Percentiles rank a stretch among this genome's conserved stretches.
These are phyloP conservation scores for Phytophthora europaea DNA, from an alignment of 352 stramenopile genomes.

Conservation along the genomic window DNA sequence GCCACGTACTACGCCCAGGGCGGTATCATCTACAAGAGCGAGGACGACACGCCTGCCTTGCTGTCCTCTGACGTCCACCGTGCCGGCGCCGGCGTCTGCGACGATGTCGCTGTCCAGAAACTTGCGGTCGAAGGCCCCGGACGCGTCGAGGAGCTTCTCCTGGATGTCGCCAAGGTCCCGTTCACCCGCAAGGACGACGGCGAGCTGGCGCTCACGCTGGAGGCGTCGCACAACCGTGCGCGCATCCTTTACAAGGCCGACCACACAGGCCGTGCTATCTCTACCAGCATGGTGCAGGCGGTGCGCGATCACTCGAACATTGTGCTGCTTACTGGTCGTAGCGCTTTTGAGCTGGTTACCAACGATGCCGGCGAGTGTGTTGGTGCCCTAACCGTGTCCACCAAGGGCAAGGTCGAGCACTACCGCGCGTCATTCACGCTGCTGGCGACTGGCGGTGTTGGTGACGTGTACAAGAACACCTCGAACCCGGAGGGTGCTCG, in stretches of 20 bases:
- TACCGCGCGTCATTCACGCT: constrained; percentile 89
- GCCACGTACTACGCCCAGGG: constrained; percentile 97
- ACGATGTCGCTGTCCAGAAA: constrained; percentile 93
- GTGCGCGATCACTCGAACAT: constrained; percentile 90
- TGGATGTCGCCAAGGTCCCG: constrained; percentile 90
- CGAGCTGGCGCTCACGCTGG: constrained; percentile 80
- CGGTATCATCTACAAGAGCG: constrained; percentile 96
- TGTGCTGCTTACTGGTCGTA: constrained; percentile 73
- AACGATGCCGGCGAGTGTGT: constrained; percentile 69
- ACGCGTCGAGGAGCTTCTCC: constrained; percentile 91
- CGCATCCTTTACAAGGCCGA: constrained; percentile 96
- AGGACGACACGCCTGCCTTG: constrained; percentile 87
- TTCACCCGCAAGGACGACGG: constrained; percentile 88
- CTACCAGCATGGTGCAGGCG: constrained; percentile 89
- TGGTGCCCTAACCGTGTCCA: constrained; percentile 78
- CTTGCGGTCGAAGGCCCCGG: constrained; percentile 91
- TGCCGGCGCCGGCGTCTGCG: constrained; percentile 91
- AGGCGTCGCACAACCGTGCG: constrained; percentile 94
- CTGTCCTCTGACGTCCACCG: constrained; percentile 93
- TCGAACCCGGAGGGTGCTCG: constrained; percentile 92
- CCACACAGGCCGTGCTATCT: constrained; percentile 95
- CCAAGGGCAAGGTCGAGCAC: constrained; percentile 60
- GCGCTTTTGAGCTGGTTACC: constrained; percentile 83
- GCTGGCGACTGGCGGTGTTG: constrained; percentile 94
- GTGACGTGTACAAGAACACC: constrained; percentile 96